Percentiles rank a stretch among this genome's conserved stretches.
phyloP scores from a whole-genome alignment of 2,329 filamentous ascomycete genomes.

The Penicillium frequentans region DNA sequence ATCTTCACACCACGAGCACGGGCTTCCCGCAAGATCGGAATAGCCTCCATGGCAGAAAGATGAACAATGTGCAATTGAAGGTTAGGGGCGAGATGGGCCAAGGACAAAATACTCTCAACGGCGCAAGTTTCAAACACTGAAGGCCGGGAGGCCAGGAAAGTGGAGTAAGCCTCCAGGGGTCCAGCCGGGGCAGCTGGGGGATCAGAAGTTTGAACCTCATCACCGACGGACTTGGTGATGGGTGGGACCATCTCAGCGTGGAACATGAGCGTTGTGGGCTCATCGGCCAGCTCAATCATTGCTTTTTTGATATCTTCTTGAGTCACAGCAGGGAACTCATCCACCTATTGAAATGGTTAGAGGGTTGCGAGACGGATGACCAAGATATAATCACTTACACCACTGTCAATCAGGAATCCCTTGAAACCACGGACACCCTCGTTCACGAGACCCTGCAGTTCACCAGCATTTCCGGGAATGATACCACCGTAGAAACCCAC shows the following conservation, averaged over 20 bases:
- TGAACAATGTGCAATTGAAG: slow-evolving; percentile 93
- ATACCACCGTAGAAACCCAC: slow-evolving; percentile 98
- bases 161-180: slow-evolving; percentile 75
- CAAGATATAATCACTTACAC: slow-evolving; percentile 59
- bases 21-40: slow-evolving; percentile 75
- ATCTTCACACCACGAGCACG: slow-evolving; percentile 74
- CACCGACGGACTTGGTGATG: slow-evolving; percentile 74
- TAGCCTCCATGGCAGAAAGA: slow-evolving; percentile 83
- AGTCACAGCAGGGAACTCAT: slow-evolving; percentile 93
- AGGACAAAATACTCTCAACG: slow-evolving; percentile 78
- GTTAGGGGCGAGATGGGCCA: slow-evolving; percentile 75
- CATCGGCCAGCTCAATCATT: slow-evolving; percentile 76
- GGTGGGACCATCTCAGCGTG: slow-evolving; percentile 98
- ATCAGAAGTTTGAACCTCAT: slow-evolving; percentile 68
- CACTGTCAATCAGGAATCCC: slow-evolving; percentile 94
- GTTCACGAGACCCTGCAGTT: slow-evolving; percentile 77
- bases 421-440: slow-evolving; percentile 94
- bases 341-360: slow-evolving; percentile 60
- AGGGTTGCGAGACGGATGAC: not conserved
- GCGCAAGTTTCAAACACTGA: slow-evolving; percentile 89
- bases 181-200: slow-evolving; percentile 71
- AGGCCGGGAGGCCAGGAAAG: slow-evolving; percentile 88
- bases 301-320: slow-evolving; percentile 74
- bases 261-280: slow-evolving; percentile 94
- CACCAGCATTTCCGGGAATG: slow-evolving; percentile 80